Percentiles rank a stretch among this genome's conserved stretches.
These are phyloP conservation scores for Cercophora samala DNA, from an alignment of 495 filamentous ascomycete genomes.

Conservation along the genomic window DNA sequence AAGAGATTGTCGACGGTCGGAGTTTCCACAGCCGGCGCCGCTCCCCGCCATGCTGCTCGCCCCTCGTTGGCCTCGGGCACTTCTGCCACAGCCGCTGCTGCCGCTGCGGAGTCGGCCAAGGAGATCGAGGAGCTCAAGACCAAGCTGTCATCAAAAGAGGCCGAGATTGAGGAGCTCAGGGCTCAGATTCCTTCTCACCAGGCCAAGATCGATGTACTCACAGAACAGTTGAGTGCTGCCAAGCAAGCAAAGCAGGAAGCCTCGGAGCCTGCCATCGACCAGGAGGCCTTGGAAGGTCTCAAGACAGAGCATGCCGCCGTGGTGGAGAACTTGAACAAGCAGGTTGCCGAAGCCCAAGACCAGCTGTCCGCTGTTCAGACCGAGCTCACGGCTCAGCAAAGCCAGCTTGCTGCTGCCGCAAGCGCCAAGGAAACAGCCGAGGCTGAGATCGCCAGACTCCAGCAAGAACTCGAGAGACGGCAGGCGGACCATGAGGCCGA, in stretches of 20 bases:
- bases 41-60: slow-evolving; percentile 36
- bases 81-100: slow-evolving; percentile 33
- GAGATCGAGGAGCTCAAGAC: slow-evolving; percentile 52
- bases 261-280: slow-evolving; percentile 25
- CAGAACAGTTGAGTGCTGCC: slow-evolving; percentile 35
- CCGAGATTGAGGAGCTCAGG: slow-evolving; percentile 50
- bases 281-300: slow-evolving; percentile 44
- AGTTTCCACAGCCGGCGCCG: slow-evolving; percentile 23
- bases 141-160: slow-evolving; percentile 45
- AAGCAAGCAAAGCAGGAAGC: slow-evolving; percentile 22
- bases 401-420: slow-evolving; percentile 35
- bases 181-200: slow-evolving; percentile 45
- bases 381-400: slow-evolving; percentile 38
- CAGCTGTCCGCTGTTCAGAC: slow-evolving; percentile 43
- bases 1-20: slow-evolving; percentile 47
- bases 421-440: slow-evolving; percentile 39
- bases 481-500: slow-evolving; percentile 40
- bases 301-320: slow-evolving; percentile 47
- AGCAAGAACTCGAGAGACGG: slow-evolving; percentile 41
- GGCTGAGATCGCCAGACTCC: slow-evolving; percentile 40
- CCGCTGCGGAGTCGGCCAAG: slow-evolving; percentile 41
- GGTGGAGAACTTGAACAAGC: slow-evolving; percentile 40
- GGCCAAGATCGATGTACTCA: slow-evolving; percentile 43
- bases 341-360: slow-evolving; percentile 42
- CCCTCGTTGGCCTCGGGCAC: slow-evolving; percentile 36